A percentile compares a stretch with the other conserved stretches of the same genome.
phyloP scores from a whole-genome alignment of 2,329 filamentous ascomycete species.

The Plenodomus tracheiphilus region DNA sequence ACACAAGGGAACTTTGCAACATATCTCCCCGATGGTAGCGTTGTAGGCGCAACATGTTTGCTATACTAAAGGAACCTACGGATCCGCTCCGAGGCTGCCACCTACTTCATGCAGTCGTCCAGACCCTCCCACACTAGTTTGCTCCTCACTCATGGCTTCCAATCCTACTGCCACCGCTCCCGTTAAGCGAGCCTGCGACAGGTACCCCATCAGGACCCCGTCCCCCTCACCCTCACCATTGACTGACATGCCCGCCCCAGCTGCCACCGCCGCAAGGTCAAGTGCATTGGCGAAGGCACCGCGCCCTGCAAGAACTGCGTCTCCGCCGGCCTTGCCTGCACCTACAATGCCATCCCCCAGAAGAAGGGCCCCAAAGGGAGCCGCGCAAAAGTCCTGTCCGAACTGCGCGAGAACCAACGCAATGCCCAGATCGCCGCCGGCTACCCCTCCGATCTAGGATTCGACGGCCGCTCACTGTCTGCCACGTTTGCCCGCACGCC shows the following conservation, averaged over 20 bases:
- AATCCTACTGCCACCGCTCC: slow-evolving; percentile 38
- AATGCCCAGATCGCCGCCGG: slow-evolving; percentile 50
- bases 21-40: slow-evolving; percentile 30
- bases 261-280: slow-evolving; percentile 56
- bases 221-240: slow-evolving; percentile 8
- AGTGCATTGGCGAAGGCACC: slow-evolving; percentile 55
- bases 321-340: slow-evolving; percentile 63
- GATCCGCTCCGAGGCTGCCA: slow-evolving; percentile 28
- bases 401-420: slow-evolving; percentile 58
- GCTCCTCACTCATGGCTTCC: slow-evolving; percentile 32
- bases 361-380: slow-evolving; percentile 67
- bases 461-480: slow-evolving; percentile 48
- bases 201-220: slow-evolving; percentile 32
- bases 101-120: slow-evolving; percentile 29
- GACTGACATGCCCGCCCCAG: slow-evolving; percentile 21
- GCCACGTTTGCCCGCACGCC: slow-evolving; percentile 52
- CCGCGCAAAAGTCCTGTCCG: slow-evolving; percentile 65
- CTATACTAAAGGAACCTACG: slow-evolving; percentile 34
- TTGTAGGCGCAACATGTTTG: slow-evolving; percentile 34
- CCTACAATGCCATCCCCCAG: slow-evolving; percentile 66
- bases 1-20: slow-evolving; percentile 37
- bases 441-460: slow-evolving; percentile 41
- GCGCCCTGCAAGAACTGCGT: slow-evolving; percentile 64
- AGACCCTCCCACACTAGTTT: slow-evolving; percentile 23
- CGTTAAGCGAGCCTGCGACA: slow-evolving; percentile 49